Evolutionary conservation across 352 stramenopile species (phyloP).

Genomic region (Phytophthora crassamura): DNA sequence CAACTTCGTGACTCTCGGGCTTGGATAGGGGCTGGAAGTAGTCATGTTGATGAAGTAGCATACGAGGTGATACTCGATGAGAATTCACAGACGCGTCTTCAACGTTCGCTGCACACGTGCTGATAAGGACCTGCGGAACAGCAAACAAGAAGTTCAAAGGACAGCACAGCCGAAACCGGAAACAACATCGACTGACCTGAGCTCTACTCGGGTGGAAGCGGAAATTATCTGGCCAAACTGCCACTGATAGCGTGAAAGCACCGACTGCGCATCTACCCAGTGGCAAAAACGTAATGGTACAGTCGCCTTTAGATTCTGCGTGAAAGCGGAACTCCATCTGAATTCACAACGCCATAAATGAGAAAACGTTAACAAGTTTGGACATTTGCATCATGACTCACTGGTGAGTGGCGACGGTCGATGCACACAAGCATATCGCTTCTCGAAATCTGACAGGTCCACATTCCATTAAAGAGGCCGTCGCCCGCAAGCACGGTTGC

Average conservation of each 20-base stretch:
- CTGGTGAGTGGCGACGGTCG: constrained; percentile 24
- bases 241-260: constrained; percentile 9
- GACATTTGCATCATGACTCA: constrained; percentile 7
- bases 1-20: constrained; percentile 15
- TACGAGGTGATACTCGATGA: background rate
- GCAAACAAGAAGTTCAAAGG: background rate
- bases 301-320: constrained; percentile 9
- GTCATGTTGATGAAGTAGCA: constrained; percentile 27
- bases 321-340: constrained; percentile 28
- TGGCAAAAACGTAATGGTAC: constrained; percentile 8
- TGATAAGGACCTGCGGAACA: constrained; percentile 11
- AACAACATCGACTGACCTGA: constrained; percentile 9
- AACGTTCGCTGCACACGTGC: background rate
- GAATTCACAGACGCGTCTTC: background rate
- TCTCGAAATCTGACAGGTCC: constrained; percentile 10
- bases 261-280: background rate
- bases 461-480: constrained; percentile 5
- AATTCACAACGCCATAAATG: background rate
- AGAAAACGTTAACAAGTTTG: background rate
- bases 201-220: constrained; percentile 18
- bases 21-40: constrained; percentile 27
- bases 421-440: constrained; percentile 1
- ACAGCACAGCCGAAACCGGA: background rate
- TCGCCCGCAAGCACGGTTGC: background rate
- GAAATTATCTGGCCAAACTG: constrained; percentile 22